Evolutionary conservation across 768 basidiomycete species (phyloP), one percentile per base, ranked within the genome.

Genomic region (Boletus reticuloceps): DNA sequence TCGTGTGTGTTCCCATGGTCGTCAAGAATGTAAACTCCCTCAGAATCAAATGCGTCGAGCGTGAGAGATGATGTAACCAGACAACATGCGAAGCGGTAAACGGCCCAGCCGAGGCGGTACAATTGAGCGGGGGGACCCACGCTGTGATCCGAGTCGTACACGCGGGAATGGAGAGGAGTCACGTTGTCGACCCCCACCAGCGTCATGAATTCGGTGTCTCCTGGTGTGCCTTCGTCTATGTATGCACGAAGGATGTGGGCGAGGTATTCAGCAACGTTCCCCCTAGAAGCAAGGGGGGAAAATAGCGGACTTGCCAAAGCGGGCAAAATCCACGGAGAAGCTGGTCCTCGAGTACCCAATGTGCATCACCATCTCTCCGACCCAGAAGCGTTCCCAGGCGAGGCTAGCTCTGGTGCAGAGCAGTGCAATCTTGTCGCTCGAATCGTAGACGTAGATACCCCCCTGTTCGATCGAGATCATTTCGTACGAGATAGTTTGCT

Each of bases 381-480:
- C 82, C 61, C 79, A 25, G 25, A 25, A 25, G 25, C 6, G 25
- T 25, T 25, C 25, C 2, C 25, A 1, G 25, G 84, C 83, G 2
- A 72, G 62, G 48, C 82, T 82, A 7, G 69, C 68, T 55, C 76
- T 77, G n/a, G 80, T 81, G 59, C 86, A 85, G 54, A 80, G 76
- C 61, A 86, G 81, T 74, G 76, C 78, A 32, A 86, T 63, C 38
- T 77, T 60, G 2, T 64, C 56, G 37, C 83, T 82, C 67, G 81
- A 82, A 64, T 86, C 85, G 17, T 86, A 72, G 20, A 85, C 76
- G 65, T 82, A 85, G 1, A 82, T 81, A 34, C n/a, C 82, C 81
- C 8, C 84, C 53, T 76, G 74, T 16, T 78, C 65, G 51, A 86
- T 69, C 67, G n/a, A n/a, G n/a, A n/a, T n/a, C n/a, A n/a, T n/a